Evolutionary conservation across 306 rosid genomes (phyloP), one percentile per base, ranked within the genome.

Genomic region (Lathyrus tuberosus): DNA sequence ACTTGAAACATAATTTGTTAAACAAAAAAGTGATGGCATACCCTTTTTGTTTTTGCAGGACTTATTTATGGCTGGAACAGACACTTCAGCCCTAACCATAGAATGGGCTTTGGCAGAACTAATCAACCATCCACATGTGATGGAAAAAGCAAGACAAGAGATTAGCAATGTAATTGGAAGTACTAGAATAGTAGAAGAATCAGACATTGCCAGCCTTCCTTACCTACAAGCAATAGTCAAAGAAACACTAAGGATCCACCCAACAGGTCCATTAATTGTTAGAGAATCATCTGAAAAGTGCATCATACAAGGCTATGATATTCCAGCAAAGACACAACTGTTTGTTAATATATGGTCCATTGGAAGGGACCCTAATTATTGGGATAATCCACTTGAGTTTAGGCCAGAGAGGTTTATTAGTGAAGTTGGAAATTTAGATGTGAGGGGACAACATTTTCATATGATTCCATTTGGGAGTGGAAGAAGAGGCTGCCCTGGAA

Each of bases 241-340:
- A 70, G 98, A 92, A 67, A 92, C 95, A 6, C 79, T 89, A 5
- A 89, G 98, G 79, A 87, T 88, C 66, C 98, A 89, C 72, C 94
- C 98, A 0, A 76, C 93, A 2, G 87, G 92, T 38, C 98, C 98
- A 42, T 54, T 92, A 24, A 63, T 85, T 3, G 65, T 81, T 42
- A 85, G 96, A 64, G 91, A 88, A 51, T 88, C 88, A 53, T 54
- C 91, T 1, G 78, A 85, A 28, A 67, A 37, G 1, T 78, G 88
- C 68, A 79, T 31, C 0, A 57, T 92, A 0, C 35, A 60, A 33
- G 96, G 93, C 38, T 88, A 86, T 63, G 88, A 89, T 14, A 90
- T 92, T 63, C 90, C 87, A 20, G 73, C 87, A 13, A 86, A 85
- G 65, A 88, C 96, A 2, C 84, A 69, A n/a, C 42, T 92, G 69